Evolutionary conservation across 345 rosid genomes (phyloP).

Genomic region (Salix viminalis): DNA sequence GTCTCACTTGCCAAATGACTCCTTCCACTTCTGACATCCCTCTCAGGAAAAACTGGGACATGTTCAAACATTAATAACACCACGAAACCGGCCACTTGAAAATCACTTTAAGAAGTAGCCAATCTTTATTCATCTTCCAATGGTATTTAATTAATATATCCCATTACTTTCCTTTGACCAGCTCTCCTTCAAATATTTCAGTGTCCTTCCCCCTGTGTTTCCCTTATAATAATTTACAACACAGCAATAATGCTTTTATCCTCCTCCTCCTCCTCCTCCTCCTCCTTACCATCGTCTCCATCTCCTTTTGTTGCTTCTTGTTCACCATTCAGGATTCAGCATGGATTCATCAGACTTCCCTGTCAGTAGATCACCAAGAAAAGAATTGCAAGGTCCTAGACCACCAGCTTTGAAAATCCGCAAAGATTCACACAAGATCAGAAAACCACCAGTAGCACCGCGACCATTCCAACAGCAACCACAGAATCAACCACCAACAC

Average conservation of each 20-base stretch:
- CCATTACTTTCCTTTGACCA: conserved; percentile 27
- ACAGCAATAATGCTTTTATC: conserved; percentile 12
- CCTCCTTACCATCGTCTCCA: background rate
- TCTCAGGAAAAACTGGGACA: conserved; percentile 12
- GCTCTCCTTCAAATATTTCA: conserved; percentile 14
- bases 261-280: background rate
- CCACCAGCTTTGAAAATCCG: conserved; percentile 67
- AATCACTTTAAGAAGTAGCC: conserved; percentile 2
- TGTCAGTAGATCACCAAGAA: conserved; percentile 51
- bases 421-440: conserved; percentile 79
- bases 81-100: conserved; percentile 31
- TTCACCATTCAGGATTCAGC: background rate
- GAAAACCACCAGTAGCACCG: conserved; percentile 56
- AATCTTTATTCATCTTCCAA: conserved; percentile 8
- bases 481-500: conserved; percentile 16
- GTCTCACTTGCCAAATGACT: conserved; percentile 19
- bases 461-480: conserved; percentile 15
- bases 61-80: conserved; percentile 33
- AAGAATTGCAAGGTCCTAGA: conserved; percentile 76
- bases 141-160: background rate
- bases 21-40: conserved; percentile 1
- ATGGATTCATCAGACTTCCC: conserved; percentile 45
- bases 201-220: background rate
- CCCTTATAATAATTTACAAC: background rate
- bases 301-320: background rate